These are phyloP conservation scores for Thelonectria rubi DNA, from an alignment of 2,329 filamentous ascomycete species.

Conservation along the genomic window DNA sequence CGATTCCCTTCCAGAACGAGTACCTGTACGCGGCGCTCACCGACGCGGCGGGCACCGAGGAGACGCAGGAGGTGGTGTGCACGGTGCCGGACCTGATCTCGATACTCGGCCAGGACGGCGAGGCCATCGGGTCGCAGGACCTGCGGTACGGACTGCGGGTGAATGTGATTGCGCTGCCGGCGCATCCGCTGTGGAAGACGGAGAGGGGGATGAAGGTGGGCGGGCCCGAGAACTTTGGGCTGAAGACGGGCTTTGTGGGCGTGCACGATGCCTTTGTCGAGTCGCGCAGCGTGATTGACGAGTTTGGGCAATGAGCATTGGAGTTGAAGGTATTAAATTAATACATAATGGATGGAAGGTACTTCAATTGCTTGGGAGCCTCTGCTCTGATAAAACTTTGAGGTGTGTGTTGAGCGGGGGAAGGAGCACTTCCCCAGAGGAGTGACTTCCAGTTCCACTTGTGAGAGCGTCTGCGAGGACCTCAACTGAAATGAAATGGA, in stretches of 20 bases:
- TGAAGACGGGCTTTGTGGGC: constrained; percentile 43
- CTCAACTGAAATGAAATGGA: too few species aligned
- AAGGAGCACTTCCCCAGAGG: too few species aligned
- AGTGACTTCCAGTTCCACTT: too few species aligned
- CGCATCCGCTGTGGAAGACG: constrained; percentile 60
- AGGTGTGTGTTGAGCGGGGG: too few species aligned
- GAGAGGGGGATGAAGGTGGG: constrained; percentile 47
- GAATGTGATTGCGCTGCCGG: constrained; percentile 58
- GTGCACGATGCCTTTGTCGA: constrained; percentile 52
- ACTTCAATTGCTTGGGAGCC: too few species aligned
- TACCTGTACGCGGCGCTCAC: constrained; percentile 50
- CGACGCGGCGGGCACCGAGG: constrained; percentile 44
- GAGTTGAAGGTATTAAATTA: too few species aligned
- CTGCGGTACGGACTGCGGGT: constrained; percentile 61
- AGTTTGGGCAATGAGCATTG: constrained; percentile 50
- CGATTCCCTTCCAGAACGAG: constrained; percentile 55
- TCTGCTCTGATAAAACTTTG: too few species aligned
- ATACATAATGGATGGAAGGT: too few species aligned
- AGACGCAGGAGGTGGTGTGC: constrained; percentile 45
- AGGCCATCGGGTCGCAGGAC: constrained; percentile 60
- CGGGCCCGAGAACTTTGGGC: constrained; percentile 47
- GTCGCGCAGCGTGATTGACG: constrained; percentile 61
- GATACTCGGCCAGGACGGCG: constrained; percentile 54
- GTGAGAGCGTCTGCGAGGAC: too few species aligned
- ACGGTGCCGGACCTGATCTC: constrained; percentile 51